Evolutionary conservation across 2,329 filamentous ascomycete genomes (phyloP).

Genomic region (Exophiala calicioides): DNA sequence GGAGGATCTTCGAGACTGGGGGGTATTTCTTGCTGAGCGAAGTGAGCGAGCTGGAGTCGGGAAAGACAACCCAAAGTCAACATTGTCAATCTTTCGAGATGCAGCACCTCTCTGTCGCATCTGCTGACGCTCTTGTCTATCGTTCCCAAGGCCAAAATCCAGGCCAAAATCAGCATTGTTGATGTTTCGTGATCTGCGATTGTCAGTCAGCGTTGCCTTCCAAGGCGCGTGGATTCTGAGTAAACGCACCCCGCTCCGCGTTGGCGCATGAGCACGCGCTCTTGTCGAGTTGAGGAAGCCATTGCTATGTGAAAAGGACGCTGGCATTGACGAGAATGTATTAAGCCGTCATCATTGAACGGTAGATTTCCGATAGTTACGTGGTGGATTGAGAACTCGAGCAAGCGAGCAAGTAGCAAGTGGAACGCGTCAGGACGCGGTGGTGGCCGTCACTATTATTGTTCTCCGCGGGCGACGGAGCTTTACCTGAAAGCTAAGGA

Average conservation of each 20-base stretch:
- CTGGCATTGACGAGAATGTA: background rate
- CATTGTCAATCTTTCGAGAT: constrained; percentile 48
- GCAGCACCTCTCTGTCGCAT: constrained; percentile 19
- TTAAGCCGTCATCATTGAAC: background rate
- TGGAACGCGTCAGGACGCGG: background rate
- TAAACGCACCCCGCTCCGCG: constrained; percentile 57
- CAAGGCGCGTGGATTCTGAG: background rate
- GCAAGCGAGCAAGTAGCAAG: background rate
- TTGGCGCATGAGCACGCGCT: constrained; percentile 58
- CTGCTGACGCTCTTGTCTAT: constrained; percentile 17
- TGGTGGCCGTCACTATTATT: too few relatives aligned
- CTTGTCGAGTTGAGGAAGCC: constrained; percentile 42
- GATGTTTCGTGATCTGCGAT: constrained; percentile 17
- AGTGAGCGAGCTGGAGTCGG: constrained; percentile 33
- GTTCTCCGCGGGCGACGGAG: too few relatives aligned
- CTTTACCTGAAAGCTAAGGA: too few relatives aligned
- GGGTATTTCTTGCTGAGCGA: constrained; percentile 34
- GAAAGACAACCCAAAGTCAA: constrained; percentile 55
- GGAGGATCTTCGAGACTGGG: constrained; percentile 21
- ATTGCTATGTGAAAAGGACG: background rate
- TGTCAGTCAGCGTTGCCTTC: constrained; percentile 11
- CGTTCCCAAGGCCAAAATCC: constrained; percentile 20
- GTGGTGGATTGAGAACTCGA: background rate
- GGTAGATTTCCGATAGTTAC: background rate
- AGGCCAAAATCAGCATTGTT: constrained; percentile 24